These are phyloP conservation scores for Eucalyptus pumila DNA, from an alignment of 345 rosid genomes.

Conservation along the genomic window DNA sequence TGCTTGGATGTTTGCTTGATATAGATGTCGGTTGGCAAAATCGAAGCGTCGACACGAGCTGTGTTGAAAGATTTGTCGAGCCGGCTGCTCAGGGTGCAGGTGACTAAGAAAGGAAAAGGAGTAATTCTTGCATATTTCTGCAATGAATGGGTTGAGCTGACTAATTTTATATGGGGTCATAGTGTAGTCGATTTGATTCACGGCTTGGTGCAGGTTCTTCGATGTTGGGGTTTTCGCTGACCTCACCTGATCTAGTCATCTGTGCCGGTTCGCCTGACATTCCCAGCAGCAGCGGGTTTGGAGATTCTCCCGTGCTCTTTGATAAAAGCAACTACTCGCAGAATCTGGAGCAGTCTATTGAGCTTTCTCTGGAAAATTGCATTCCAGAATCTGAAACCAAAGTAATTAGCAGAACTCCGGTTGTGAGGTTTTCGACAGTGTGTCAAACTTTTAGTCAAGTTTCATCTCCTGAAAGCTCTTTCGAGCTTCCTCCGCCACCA, in stretches of 20 bases:
- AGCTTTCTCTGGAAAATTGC: slow-evolving; percentile 80
- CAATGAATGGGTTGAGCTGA: not conserved
- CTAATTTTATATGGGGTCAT: not conserved
- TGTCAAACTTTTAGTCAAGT: slow-evolving; percentile 44
- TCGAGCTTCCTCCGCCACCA: slow-evolving; percentile 49
- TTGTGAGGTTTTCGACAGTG: slow-evolving; percentile 58
- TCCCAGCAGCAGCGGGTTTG: slow-evolving; percentile 11
- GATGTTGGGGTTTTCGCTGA: slow-evolving; percentile 47
- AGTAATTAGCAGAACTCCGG: slow-evolving; percentile 9
- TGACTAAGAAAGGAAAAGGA: not conserved
- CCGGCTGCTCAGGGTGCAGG: not conserved
- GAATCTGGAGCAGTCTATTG: slow-evolving; percentile 16
- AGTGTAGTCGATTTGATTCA: not conserved
- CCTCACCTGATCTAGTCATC: slow-evolving; percentile 67
- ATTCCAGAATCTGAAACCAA: slow-evolving; percentile 21
- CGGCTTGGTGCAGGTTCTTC: slow-evolving; percentile 29
- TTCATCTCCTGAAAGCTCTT: slow-evolving; percentile 71
- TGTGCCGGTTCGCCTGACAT: slow-evolving; percentile 68
- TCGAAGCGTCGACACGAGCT: not conserved
- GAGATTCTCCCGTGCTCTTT: slow-evolving; percentile 33
- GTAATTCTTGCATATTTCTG: not conserved
- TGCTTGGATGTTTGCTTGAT: not conserved
- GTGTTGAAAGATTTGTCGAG: not conserved
- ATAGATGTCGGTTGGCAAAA: not conserved
- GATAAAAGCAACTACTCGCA: not conserved